Base-by-base conservation (phyloP, 495 filamentous ascomycete species). In the Xylaria curta region DNA sequence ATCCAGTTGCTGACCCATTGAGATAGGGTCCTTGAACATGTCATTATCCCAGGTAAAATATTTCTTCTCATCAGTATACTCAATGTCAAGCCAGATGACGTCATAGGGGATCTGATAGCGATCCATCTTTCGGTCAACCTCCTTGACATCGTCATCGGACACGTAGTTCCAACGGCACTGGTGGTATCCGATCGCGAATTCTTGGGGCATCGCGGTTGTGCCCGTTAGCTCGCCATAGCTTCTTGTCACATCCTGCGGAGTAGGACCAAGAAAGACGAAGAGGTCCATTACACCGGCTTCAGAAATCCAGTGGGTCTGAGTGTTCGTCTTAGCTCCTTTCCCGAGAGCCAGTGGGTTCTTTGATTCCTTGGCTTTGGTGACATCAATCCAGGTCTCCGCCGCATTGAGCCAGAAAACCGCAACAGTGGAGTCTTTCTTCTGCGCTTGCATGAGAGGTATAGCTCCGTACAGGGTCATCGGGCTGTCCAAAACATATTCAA, bases 151-250 rank as follows among this genome's bases (percentile, higher is more conserved):
- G 69, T 97, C 93, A 75, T 98, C 95, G 2, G 93, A 97, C 73
- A 97, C 89, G 78, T 99, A 99, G 82, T 99, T 99, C 96, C 96
- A 99, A 73, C 96, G 91, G 81, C 96, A 98, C 79, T 99, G 96
- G 76, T 99, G 96, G 79, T 99, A 97, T 15, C 86, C 96, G 70
- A 98, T 89, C 6, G 95, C 87, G 75, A 98, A 99, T 69, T 94
- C 90, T 76, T 97, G 93, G 5, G 96, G 96, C 74, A 99, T 87
- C 68, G 94, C 88, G 31, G 93, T 94, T 74, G 90, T 95, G n/a
- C 96, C 96, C 6, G 97, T 98, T n/a, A 98, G 90, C 78, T 97
- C 92, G 59, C 89, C 90, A 80, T 97, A 99, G 7, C 88, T 88
- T 67, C 91, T 90, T 68, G 90, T 91, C 44, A 99, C 82, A 74